phyloP scores from a whole-genome alignment of 352 stramenopile species.

The Pythium oligandrum region DNA sequence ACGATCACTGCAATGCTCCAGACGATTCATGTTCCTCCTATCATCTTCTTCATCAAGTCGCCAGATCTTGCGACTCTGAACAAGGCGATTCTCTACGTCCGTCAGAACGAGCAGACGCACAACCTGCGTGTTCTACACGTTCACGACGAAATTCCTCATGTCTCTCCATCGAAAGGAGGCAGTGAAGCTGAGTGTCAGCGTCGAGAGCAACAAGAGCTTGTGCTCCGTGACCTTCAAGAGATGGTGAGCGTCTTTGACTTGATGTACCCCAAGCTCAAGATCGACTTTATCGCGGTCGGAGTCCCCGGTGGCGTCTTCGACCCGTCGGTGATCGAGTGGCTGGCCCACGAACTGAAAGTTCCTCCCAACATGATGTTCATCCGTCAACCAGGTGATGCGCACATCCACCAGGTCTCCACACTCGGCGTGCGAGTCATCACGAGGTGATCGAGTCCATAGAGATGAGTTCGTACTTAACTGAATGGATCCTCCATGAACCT shows the following conservation, averaged over 20 bases:
- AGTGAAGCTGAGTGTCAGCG: conserved; percentile 18
- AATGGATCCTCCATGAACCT: not conserved
- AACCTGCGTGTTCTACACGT: conserved; percentile 89
- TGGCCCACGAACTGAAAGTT: conserved; percentile 68
- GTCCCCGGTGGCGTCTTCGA: conserved; percentile 54
- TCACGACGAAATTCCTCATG: conserved; percentile 30
- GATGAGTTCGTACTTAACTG: conserved; percentile 18
- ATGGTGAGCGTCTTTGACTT: conserved; percentile 79
- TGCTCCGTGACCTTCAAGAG: conserved; percentile 65
- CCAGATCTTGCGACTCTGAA: conserved; percentile 88
- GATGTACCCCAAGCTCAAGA: conserved; percentile 92
- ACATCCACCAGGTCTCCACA: conserved; percentile 86
- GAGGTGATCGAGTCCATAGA: conserved; percentile 12
- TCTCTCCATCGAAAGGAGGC: not conserved
- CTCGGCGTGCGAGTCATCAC: conserved; percentile 89
- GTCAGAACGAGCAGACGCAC: conserved; percentile 89
- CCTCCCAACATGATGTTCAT: conserved; percentile 94
- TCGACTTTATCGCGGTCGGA: conserved; percentile 81
- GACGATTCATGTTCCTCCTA: conserved; percentile 72
- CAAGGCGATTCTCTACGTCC: conserved; percentile 93
- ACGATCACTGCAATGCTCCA: conserved; percentile 60
- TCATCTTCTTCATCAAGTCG: conserved; percentile 91
- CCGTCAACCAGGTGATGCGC: conserved; percentile 80
- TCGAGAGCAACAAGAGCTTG: conserved; percentile 26
- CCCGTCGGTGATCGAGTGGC: conserved; percentile 83